Evolutionary conservation across 306 rosid genomes (phyloP).

Genomic region (Inga oerstediana): DNA sequence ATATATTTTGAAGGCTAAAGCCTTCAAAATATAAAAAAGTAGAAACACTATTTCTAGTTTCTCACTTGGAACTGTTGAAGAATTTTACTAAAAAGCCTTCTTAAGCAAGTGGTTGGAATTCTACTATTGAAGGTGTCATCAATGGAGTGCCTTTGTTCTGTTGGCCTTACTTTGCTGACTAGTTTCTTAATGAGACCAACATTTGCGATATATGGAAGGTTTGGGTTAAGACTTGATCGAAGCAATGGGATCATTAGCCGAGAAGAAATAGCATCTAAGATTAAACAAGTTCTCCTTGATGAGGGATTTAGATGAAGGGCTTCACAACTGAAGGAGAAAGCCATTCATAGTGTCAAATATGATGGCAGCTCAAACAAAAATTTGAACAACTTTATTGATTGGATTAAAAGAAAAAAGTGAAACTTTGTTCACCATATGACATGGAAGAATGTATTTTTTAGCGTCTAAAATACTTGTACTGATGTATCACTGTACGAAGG

Average conservation of each 20-base stretch:
- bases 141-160: slow-evolving; percentile 35
- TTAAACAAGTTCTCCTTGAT: slow-evolving; percentile 21
- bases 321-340: slow-evolving; percentile 7
- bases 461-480: too few relatives aligned
- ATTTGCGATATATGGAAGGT: slow-evolving; percentile 42
- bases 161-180: slow-evolving; percentile 42
- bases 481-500: too few relatives aligned
- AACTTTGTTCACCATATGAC: too few relatives aligned
- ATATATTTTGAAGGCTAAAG: too few relatives aligned
- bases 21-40: too few relatives aligned
- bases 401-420: too few relatives aligned
- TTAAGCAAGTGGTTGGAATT: slow-evolving; percentile 46
- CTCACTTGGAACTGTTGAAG: too few relatives aligned
- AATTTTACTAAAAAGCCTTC: not conserved
- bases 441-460: too few relatives aligned
- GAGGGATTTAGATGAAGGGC: slow-evolving; percentile 20
- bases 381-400: slow-evolving; percentile 23
- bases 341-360: slow-evolving; percentile 16
- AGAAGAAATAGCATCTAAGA: slow-evolving; percentile 22
- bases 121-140: slow-evolving; percentile 36
- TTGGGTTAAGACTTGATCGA: slow-evolving; percentile 13
- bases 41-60: too few relatives aligned
- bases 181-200: slow-evolving; percentile 18
- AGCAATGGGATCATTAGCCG: not conserved
- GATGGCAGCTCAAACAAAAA: slow-evolving; percentile 34